phyloP scores from a whole-genome alignment of 1,284 basidiomycete genomes.

The Cystobasidiaceae sp. region DNA sequence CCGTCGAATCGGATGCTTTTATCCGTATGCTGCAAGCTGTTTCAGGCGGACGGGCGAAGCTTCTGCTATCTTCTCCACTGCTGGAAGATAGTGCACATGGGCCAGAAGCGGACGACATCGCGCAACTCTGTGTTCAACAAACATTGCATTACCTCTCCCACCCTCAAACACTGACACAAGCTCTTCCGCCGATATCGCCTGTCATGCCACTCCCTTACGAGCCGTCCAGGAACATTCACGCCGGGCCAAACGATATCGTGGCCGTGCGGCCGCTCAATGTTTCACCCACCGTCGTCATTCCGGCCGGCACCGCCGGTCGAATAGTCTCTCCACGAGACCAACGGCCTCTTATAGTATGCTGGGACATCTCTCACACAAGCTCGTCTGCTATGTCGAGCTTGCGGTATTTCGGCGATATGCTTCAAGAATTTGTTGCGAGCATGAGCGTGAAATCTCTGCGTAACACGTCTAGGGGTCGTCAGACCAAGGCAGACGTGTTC shows the following conservation, averaged over 20 bases:
- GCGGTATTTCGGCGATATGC: slow-evolving; percentile 69
- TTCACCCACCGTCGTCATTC: slow-evolving; percentile 66
- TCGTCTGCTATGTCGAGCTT: slow-evolving; percentile 66
- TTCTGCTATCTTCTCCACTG: slow-evolving; percentile 57
- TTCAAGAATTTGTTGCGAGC: slow-evolving; percentile 58
- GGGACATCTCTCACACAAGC: slow-evolving; percentile 53
- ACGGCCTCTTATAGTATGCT: slow-evolving; percentile 64
- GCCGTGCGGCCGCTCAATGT: slow-evolving; percentile 64
- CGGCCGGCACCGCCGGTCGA: slow-evolving; percentile 61
- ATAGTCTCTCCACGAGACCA: slow-evolving; percentile 62
- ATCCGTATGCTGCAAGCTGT: slow-evolving; percentile 68
- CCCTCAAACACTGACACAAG: slow-evolving; percentile 68
- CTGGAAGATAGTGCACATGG: slow-evolving; percentile 44
- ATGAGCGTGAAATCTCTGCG: neutral
- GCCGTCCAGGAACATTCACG: slow-evolving; percentile 59
- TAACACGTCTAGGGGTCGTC: no score
- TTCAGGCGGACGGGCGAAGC: slow-evolving; percentile 51
- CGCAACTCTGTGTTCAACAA: slow-evolving; percentile 54
- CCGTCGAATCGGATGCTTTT: slow-evolving; percentile 66
- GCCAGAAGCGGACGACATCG: slow-evolving; percentile 52
- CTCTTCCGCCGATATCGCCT: slow-evolving; percentile 56
- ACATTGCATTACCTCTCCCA: slow-evolving; percentile 68
- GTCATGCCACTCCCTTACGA: slow-evolving; percentile 60
- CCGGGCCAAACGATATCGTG: slow-evolving; percentile 58
- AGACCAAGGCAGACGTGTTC: no score